These are phyloP conservation scores for Brassica cretica DNA, from an alignment of 345 rosid species.

Conservation along the genomic window DNA sequence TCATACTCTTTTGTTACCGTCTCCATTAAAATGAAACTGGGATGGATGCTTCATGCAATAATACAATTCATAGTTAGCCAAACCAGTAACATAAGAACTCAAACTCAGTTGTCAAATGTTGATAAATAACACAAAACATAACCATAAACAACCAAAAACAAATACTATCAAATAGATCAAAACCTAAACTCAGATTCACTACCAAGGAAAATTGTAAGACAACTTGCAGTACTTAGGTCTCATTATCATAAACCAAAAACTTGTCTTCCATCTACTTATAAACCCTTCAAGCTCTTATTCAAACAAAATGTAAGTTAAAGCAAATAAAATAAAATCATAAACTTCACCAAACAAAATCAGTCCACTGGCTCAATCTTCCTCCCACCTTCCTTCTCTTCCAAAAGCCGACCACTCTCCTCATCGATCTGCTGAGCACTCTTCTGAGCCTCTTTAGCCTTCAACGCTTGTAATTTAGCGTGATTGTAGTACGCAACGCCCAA, in stretches of 20 bases:
- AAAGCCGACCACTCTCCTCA: neutral
- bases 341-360: neutral
- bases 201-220: neutral
- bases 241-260: neutral
- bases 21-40: neutral
- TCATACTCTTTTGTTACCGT: neutral
- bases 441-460: neutral
- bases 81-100: neutral
- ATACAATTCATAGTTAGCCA: neutral
- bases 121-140: neutral
- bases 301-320: neutral
- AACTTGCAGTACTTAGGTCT: neutral
- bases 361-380: neutral
- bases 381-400: conserved; percentile 1
- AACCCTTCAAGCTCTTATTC: neutral
- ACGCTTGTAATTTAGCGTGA: neutral
- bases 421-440: neutral
- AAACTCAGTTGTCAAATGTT: neutral
- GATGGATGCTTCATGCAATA: neutral
- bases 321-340: neutral
- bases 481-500: neutral
- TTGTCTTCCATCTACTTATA: neutral
- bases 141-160: neutral
- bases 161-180: neutral
- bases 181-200: neutral